Base-by-base conservation (phyloP, 78 protist species). In the Tieghemostelium lacteum region DNA sequence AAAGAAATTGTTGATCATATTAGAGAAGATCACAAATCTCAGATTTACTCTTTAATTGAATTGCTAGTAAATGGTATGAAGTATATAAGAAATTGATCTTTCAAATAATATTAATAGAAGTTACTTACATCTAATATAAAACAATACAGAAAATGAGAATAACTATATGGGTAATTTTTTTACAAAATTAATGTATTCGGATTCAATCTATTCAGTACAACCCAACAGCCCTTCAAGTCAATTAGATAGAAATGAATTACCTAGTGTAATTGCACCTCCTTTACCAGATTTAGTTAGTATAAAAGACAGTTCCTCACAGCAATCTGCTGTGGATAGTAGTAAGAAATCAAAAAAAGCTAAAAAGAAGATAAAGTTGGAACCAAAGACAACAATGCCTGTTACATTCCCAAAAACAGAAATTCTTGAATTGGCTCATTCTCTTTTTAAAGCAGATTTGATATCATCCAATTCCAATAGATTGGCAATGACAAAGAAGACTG, bases 101-200 rank as follows among this genome's bases (percentile, higher is more conserved):
- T 22, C 8, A 8, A 28, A 0, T n/a, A 6, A 1, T 50, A 19
- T 29, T 50, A 20, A 24, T 28, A 24, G 37, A 45, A 67, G 36
- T 42, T 12, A 22, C 2, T 67, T 45, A 6, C 10, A 45, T 45
- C 52, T 45, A 45, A 14, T 14, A 14, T 45, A 6, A 45, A 45
- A 45, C 17, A 19, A 40, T 39, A 22, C 29, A 83, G 91, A 83
- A 58, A 70, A 83, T 70, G 91, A 69, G 40, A 69, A 71, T 5
- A 34, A 29, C n/a, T 58, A 58, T 60, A 28, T 60, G 39, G 91
- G 91, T 33, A 83, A 83, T 33, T 83, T 83, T 31, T 83, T 83
- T 45, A 70, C 91, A 40, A 83, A 83, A 17, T 70, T 83, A 20
- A 83, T 83, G 91, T 83, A 83, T 58, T 83, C 91, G 7, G 91